Conservation (phyloP, 208 protist species). For the Trypanosoma rangeli region DNA sequence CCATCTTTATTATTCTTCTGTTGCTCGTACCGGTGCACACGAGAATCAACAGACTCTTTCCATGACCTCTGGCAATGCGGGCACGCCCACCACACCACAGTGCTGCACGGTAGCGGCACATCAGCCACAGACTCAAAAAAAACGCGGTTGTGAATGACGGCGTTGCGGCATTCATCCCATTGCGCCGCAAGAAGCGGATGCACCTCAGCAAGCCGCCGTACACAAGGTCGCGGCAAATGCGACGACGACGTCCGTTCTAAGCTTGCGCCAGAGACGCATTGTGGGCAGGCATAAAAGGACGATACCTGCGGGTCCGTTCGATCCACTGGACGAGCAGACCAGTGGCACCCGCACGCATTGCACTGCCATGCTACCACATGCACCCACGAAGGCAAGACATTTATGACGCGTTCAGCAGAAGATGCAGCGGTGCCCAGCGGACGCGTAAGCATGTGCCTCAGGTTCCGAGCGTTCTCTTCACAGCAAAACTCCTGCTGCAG, state of each 20-base stretch:
- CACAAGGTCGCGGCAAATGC: background rate
- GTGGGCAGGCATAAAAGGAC: constrained; percentile 46
- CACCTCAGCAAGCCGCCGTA: constrained; percentile 24
- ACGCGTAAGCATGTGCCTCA: constrained; percentile 12
- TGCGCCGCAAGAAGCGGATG: constrained; percentile 62
- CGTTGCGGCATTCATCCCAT: constrained; percentile 64
- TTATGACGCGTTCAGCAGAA: constrained; percentile 15
- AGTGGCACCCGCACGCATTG: constrained; percentile 34
- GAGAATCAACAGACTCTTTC: constrained; percentile 55
- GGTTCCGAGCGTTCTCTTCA: constrained; percentile 23
- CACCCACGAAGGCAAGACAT: constrained; percentile 39
- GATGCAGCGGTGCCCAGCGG: background rate
- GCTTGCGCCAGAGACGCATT: constrained; percentile 26
- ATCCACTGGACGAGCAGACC: constrained; percentile 58
- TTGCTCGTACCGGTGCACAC: constrained; percentile 38
- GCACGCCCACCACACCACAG: constrained; percentile 65
- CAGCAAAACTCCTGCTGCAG: constrained; percentile 24
- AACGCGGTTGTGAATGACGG: constrained; percentile 43
- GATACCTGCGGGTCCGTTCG: constrained; percentile 50
- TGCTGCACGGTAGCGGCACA: constrained; percentile 39
- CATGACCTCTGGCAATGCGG: constrained; percentile 55
- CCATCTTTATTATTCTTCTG: background rate
- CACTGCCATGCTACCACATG: constrained; percentile 64
- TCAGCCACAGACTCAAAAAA: constrained; percentile 39
- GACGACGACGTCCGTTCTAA: background rate